Percentiles rank a stretch among this genome's conserved stretches.
Evolutionary conservation across 2,329 filamentous ascomycete species (phyloP).

Genomic region (Daldinia eschscholtzii): DNA sequence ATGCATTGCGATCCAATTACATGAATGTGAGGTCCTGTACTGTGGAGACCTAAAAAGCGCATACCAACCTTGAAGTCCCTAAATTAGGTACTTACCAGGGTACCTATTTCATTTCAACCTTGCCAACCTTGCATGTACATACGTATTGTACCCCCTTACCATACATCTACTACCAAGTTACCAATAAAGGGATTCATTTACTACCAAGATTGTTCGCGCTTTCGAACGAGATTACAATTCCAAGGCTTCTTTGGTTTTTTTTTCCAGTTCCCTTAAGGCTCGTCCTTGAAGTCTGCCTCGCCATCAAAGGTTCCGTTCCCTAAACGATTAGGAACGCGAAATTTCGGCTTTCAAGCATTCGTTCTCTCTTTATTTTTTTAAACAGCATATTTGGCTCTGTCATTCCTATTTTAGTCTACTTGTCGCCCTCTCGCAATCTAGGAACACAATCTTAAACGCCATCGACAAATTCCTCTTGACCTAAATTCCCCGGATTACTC

Average conservation of each 20-base stretch:
- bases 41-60: not conserved
- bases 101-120: no score
- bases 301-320: not conserved
- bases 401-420: not conserved
- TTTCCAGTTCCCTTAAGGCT: conserved; percentile 5
- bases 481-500: conserved; percentile 7
- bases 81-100: not conserved
- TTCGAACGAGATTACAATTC: not conserved
- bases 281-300: not conserved
- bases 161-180: no score
- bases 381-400: not conserved
- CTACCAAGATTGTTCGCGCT: not conserved
- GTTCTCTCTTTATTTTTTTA: not conserved
- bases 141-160: not conserved
- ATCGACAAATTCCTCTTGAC: conserved; percentile 3
- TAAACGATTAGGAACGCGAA: not conserved
- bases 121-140: not conserved
- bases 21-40: no score
- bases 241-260: not conserved
- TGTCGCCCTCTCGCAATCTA: not conserved
- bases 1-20: no score
- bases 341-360: not conserved
- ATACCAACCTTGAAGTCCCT: not conserved
- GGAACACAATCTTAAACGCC: not conserved
- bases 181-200: conserved; percentile 1